Evolutionary conservation across 495 filamentous ascomycete species (phyloP).

Genomic region (Corynascus novoguineensis): DNA sequence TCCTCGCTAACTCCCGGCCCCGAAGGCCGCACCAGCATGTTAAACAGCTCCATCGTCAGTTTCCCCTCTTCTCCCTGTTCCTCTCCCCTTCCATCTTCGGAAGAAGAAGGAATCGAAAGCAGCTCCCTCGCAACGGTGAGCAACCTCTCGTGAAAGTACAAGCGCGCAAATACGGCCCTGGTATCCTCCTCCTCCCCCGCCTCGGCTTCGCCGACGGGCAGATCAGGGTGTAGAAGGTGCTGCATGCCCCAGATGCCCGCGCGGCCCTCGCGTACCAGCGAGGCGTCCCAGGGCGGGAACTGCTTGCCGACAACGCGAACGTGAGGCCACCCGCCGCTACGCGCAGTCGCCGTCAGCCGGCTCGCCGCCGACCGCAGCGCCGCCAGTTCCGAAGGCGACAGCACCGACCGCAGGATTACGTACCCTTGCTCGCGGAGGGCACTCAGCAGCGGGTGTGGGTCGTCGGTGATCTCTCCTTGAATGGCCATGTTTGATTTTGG

Average conservation of each 20-base stretch:
- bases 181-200: constrained; percentile 33
- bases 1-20: background rate
- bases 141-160: constrained; percentile 63
- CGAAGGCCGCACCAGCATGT: constrained; percentile 63
- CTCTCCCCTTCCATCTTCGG: background rate
- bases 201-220: no score
- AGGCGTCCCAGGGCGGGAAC: constrained; percentile 71
- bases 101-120: constrained; percentile 23
- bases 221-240: constrained; percentile 68
- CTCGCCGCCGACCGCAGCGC: constrained; percentile 50
- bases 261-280: constrained; percentile 22
- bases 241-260: constrained; percentile 81
- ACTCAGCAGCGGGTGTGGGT: constrained; percentile 22
- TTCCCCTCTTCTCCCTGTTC: constrained; percentile 19
- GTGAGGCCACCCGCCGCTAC: constrained; percentile 63
- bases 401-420: constrained; percentile 34
- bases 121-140: constrained; percentile 53
- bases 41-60: constrained; percentile 77
- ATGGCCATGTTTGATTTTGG: background rate
- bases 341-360: constrained; percentile 51
- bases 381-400: constrained; percentile 24
- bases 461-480: background rate
- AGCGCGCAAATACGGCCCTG: constrained; percentile 48
- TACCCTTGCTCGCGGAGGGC: constrained; percentile 33
- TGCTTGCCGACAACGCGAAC: constrained; percentile 79